These are phyloP conservation scores for Penicillium diatomitis DNA, from an alignment of 495 filamentous ascomycete genomes.

Conservation along the genomic window DNA sequence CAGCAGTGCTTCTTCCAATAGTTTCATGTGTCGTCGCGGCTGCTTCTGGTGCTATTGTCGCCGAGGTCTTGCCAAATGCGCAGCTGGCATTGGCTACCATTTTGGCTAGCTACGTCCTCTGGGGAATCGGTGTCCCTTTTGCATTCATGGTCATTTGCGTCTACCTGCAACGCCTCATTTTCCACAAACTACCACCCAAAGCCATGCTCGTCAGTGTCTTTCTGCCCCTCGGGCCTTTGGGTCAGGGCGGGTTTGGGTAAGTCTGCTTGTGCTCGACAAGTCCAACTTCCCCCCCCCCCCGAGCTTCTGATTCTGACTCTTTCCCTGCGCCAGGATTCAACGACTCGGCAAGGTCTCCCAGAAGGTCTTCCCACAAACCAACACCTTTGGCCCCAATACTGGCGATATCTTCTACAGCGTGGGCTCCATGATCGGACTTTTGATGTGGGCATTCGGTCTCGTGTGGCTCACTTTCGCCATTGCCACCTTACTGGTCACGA, in stretches of 20 bases:
- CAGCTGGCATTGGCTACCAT: constrained; percentile 39
- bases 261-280: constrained; percentile 7
- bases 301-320: neutral
- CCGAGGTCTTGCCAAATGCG: constrained; percentile 28
- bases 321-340: constrained; percentile 14
- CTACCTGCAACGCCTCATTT: constrained; percentile 44
- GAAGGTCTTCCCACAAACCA: constrained; percentile 15
- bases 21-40: constrained; percentile 42
- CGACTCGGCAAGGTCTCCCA: constrained; percentile 24
- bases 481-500: constrained; percentile 16
- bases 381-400: constrained; percentile 3
- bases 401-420: constrained; percentile 29
- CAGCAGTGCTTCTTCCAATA: constrained; percentile 43
- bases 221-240: constrained; percentile 45
- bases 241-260: constrained; percentile 24
- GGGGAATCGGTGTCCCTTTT: constrained; percentile 43
- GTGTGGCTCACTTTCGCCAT: constrained; percentile 37
- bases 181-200: constrained; percentile 37
- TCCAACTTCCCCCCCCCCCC: no score
- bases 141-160: constrained; percentile 38
- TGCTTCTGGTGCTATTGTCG: constrained; percentile 39
- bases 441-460: constrained; percentile 34
- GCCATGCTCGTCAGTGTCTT: constrained; percentile 46
- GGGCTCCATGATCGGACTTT: constrained; percentile 26
- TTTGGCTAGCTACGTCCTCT: constrained; percentile 41